Percentiles rank a stretch among this genome's conserved stretches.
Conservation (phyloP, 371 early-diverging fungal species). For the Zopfochytrium polystomum region DNA sequence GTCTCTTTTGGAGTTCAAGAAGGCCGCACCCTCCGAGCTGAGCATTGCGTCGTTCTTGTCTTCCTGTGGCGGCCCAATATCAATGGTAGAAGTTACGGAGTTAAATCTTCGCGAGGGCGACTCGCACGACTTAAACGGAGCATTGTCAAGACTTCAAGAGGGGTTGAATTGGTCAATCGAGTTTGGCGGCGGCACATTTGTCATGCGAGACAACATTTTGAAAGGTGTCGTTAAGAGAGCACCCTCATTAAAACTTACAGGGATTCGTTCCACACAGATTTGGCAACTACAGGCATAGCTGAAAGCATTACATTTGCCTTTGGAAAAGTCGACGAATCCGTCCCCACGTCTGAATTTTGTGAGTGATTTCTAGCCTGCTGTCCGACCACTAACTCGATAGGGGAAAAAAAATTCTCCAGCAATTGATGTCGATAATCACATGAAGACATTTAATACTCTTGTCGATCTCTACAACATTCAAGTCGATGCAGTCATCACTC, state of each 20-base stretch:
- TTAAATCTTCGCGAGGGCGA: background rate
- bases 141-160: slow-evolving; percentile 3
- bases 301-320: slow-evolving; percentile 15
- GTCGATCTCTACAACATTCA: slow-evolving; percentile 30
- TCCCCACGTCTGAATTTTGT: slow-evolving; percentile 1
- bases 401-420: slow-evolving; percentile 3
- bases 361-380: background rate
- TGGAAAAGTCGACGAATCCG: slow-evolving; percentile 9
- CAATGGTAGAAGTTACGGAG: slow-evolving; percentile 13
- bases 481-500: slow-evolving; percentile 11
- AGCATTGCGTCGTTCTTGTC: slow-evolving; percentile 11
- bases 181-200: slow-evolving; percentile 2
- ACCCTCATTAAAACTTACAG: background rate
- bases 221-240: slow-evolving; percentile 12
- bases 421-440: slow-evolving; percentile 3
- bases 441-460: slow-evolving; percentile 27
- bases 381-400: too few relatives aligned
- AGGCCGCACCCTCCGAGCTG: background rate
- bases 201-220: slow-evolving; percentile 16
- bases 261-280: slow-evolving; percentile 2
- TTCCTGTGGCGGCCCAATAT: slow-evolving; percentile 10
- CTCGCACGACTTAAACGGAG: background rate
- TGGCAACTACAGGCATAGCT: slow-evolving; percentile 6
- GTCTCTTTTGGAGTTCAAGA: too few relatives aligned
- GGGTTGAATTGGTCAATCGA: slow-evolving; percentile 21